Evolutionary conservation across 495 filamentous ascomycete genomes (phyloP), one percentile per base, ranked within the genome.

Genomic region (Penicillium malachiteum): DNA sequence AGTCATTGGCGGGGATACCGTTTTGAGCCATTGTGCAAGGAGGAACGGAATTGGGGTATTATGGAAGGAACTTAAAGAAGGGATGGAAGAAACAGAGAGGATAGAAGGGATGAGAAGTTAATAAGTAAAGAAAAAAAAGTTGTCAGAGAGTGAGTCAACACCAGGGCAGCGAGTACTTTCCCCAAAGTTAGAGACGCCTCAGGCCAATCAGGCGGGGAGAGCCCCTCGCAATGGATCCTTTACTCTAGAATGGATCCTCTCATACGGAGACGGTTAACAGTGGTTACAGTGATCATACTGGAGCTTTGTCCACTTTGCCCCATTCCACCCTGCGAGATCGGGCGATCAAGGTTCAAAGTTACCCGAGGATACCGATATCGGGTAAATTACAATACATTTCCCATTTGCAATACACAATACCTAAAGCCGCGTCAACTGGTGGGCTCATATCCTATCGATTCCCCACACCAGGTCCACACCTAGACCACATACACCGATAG

Each of bases 1-100:
- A 89, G 73, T 78, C 73, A 55, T 71, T 75, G 66, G 65, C 59
- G 52, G 62, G 32, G 52, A 59, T 59, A 49, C 67, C 67, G 63
- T 70, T 73, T 43, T 61, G 58, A 44, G 71, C 64, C 74, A 77
- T 77, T 71, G 60, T 69, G 56, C 58, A 31, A 41, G 50, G 26
- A 17, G 35, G 33, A 39, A 51, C 13, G 40, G 30, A 43, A 51
- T 41, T 17, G 32, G 39, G 46, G 38, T n/a, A 49, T 26, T 26
- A 17, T 7, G 30, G 48, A 49, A 33, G 39, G 45, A 26, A 7
- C 48, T 32, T 11, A 42, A 26, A 18, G 30, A 31, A 55, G 26
- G 26, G 32, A 44, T 55, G 47, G 21, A 26, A 32, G 49, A 38
- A 17, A n/a, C n/a, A n/a, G 41, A 52, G 26, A 45, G 14, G 42